Evolutionary conservation across 352 stramenopile genomes (phyloP).

Genomic region (Globisporangium irregulare): DNA sequence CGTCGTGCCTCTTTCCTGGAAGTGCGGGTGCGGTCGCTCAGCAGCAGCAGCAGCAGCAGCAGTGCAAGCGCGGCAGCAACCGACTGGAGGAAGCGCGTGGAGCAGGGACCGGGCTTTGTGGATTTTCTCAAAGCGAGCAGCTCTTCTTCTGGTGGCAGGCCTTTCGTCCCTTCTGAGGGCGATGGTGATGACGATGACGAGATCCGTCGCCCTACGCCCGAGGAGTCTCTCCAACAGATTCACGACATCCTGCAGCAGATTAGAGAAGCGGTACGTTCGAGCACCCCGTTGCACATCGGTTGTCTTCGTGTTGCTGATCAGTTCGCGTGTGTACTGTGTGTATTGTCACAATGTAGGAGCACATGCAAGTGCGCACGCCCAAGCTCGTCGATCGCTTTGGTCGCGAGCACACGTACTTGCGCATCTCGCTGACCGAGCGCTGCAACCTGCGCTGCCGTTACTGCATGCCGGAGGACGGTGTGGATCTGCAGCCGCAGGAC

Average conservation of each 20-base stretch:
- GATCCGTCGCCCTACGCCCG: slow-evolving; percentile 6
- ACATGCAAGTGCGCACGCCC: not conserved
- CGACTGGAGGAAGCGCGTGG: slow-evolving; percentile 35
- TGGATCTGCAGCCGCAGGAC: slow-evolving; percentile 75
- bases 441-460: slow-evolving; percentile 97
- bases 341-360: slow-evolving; percentile 7
- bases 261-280: slow-evolving; percentile 8
- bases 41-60: not conserved
- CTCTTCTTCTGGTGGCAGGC: not conserved
- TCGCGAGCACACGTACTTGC: slow-evolving; percentile 92
- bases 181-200: slow-evolving; percentile 6
- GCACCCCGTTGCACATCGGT: not conserved
- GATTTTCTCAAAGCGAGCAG: slow-evolving; percentile 32
- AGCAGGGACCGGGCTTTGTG: slow-evolving; percentile 27
- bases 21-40: not conserved
- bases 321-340: not conserved
- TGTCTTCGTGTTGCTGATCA: not conserved
- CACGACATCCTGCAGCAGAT: slow-evolving; percentile 27
- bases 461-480: slow-evolving; percentile 96
- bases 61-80: not conserved
- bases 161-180: not conserved
- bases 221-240: slow-evolving; percentile 30
- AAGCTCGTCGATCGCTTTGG: slow-evolving; percentile 86
- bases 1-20: not conserved
- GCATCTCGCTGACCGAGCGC: slow-evolving; percentile 94